These are phyloP conservation scores for Aspergillus ustus DNA, from an alignment of 2,329 filamentous ascomycete species.

Conservation along the genomic window DNA sequence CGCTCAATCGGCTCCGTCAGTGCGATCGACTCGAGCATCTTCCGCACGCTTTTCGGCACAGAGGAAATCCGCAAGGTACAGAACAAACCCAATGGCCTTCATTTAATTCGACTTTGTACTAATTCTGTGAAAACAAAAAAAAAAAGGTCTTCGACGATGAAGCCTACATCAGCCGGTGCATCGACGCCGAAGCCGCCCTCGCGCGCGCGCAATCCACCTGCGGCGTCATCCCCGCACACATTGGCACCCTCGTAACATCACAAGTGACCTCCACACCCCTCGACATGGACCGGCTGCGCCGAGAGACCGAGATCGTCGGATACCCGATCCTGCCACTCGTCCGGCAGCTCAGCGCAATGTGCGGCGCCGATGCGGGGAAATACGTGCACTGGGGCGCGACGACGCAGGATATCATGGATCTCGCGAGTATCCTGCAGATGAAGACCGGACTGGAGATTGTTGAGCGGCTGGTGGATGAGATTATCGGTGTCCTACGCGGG, in stretches of 20 bases:
- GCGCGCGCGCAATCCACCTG: constrained; percentile 56
- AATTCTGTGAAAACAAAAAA: constrained; percentile 20
- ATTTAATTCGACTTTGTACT: not conserved
- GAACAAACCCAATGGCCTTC: not conserved
- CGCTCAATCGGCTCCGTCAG: constrained; percentile 56
- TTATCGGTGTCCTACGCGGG: constrained; percentile 49
- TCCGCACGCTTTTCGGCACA: constrained; percentile 20
- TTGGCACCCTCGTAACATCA: constrained; percentile 44
- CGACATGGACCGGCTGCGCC: constrained; percentile 49
- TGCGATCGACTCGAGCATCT: constrained; percentile 22
- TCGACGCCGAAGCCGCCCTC: constrained; percentile 56
- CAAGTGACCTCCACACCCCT: constrained; percentile 39
- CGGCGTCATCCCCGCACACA: constrained; percentile 51
- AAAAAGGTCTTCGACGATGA: constrained; percentile 54
- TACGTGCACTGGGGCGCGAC: constrained; percentile 65
- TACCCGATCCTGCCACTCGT: constrained; percentile 60
- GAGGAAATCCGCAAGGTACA: constrained; percentile 20
- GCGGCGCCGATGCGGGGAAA: constrained; percentile 39
- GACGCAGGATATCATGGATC: constrained; percentile 65
- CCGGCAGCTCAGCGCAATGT: constrained; percentile 50
- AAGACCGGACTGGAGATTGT: constrained; percentile 56
- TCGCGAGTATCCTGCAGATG: constrained; percentile 59
- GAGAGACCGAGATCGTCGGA: constrained; percentile 58
- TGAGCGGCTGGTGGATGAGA: constrained; percentile 48
- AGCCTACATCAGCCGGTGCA: constrained; percentile 54